Conservation (phyloP, 768 basidiomycete genomes). For the Kwoniella sp. region DNA sequence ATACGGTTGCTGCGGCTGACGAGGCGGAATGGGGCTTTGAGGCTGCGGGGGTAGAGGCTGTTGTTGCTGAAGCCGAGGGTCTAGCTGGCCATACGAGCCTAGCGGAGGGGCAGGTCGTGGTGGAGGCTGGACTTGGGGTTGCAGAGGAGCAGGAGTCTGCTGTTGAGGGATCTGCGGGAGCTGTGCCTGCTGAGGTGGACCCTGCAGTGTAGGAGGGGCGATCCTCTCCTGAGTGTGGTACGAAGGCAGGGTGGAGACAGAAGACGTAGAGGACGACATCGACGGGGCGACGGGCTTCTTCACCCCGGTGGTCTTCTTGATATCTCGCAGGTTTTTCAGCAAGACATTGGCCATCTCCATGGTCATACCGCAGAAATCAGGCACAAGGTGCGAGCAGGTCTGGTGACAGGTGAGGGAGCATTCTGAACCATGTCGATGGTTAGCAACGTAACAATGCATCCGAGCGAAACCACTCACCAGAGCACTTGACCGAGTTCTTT, state of each 20-base stretch:
- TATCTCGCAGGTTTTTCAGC: conserved; percentile 82
- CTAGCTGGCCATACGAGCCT: conserved; percentile 31
- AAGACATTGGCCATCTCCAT: conserved; percentile 98
- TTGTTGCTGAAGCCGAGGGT: conserved; percentile 6
- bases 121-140: too few species aligned
- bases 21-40: conserved; percentile 16
- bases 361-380: conserved; percentile 99
- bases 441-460: background rate
- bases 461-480: conserved; percentile 50
- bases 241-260: conserved; percentile 30
- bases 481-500: conserved; percentile 92
- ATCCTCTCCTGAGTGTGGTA: conserved; percentile 12
- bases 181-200: conserved; percentile 10
- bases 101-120: too few species aligned
- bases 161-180: conserved; percentile 5
- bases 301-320: conserved; percentile 58
- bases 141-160: conserved; percentile 23
- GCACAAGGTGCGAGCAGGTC: conserved; percentile 94
- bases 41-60: conserved; percentile 17
- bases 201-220: too few species aligned
- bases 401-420: conserved; percentile 96
- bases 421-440: conserved; percentile 53
- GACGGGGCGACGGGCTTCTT: conserved; percentile 40
- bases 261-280: conserved; percentile 32
- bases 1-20: conserved; percentile 46